Base-by-base conservation (phyloP, 371 early-diverging fungal species). In the Mucor velutinosus region DNA sequence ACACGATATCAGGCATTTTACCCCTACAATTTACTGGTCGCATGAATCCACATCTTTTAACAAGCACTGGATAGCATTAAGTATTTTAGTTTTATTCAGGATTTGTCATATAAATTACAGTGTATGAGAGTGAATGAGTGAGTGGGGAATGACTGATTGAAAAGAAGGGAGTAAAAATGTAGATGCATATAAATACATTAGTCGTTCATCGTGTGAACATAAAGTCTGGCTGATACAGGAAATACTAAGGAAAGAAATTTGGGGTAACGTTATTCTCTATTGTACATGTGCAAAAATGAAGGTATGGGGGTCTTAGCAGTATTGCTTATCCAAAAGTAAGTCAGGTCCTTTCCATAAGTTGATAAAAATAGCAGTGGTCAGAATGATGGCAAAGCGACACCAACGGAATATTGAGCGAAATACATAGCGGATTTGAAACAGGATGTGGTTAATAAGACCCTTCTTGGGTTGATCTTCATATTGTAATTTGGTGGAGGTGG, bases 311-410 rank as follows among this genome's bases (percentile, higher is more conserved):
- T 14, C n/a, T 15, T 23, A 68, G 19, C 14, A 30, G 8, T 21
- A 39, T 47, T 64, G 51, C 41, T 64, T 64, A 25, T 69, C 70
- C 30, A 66, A 60, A 19, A 79, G 68, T 0, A 79, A 76, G 65
- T 88, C 86, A 29, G 88, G 88, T 11, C 88, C 88, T 63, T 79
- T 82, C 71, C 82, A 88, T 45, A 88, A 53, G 59, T 85, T 86
- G 58, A 88, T 83, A 17, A 84, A 69, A 7, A 86, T 64, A 2
- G 86, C 86, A 4, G 86, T 79, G 19, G 75, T 66, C 32, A 88
- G 66, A 45, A 86, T 74, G 19, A 83, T 62, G 7, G 83, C 67
- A 68, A 86, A 88, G n/a, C 85, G 76, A 76, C 80, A 83, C 86
- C 86, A 88, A 14, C 83, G 78, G 79, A 82, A 82, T 53, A 84